Percentiles rank a stretch among this genome's conserved stretches.
Evolutionary conservation across 2,329 filamentous ascomycete species (phyloP).

Genomic region (Colletotrichum simmondsii): DNA sequence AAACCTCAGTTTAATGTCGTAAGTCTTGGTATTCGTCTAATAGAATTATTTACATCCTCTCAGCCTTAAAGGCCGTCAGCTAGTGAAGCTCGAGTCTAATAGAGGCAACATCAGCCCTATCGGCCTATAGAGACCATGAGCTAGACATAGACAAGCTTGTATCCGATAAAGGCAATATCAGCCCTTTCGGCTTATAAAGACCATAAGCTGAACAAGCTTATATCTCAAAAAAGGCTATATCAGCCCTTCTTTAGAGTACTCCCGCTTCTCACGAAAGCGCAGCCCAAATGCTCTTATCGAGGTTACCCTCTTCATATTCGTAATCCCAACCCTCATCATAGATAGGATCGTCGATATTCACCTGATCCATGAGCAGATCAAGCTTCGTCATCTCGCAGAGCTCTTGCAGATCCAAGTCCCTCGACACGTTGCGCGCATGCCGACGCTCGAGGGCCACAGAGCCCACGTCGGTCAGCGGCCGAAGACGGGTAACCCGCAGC

Average conservation of each 20-base stretch:
- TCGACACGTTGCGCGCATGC: slow-evolving; percentile 41
- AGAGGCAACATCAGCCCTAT: background rate
- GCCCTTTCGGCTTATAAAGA: background rate
- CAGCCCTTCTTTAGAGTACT: background rate
- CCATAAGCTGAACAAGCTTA: background rate
- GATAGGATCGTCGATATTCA: slow-evolving; percentile 39
- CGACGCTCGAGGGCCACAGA: background rate
- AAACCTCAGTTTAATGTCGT: background rate
- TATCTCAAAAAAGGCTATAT: background rate
- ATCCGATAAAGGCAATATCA: background rate
- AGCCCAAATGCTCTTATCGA: background rate
- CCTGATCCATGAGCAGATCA: slow-evolving; percentile 38
- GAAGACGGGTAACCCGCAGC: slow-evolving; percentile 21
- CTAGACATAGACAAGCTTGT: background rate
- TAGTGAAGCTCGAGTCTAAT: background rate
- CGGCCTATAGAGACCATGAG: too few relatives aligned
- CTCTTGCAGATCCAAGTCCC: slow-evolving; percentile 42
- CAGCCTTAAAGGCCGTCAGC: background rate
- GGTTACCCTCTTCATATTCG: slow-evolving; percentile 42
- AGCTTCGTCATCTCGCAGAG: slow-evolving; percentile 37
- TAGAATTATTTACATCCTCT: background rate
- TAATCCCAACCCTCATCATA: slow-evolving; percentile 47
- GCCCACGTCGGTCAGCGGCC: slow-evolving; percentile 13
- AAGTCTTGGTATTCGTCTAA: background rate
- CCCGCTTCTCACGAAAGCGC: background rate